Evolutionary conservation across 192 early-diverging fungal genomes (phyloP).

Genomic region (Kickxella alabastrina): DNA sequence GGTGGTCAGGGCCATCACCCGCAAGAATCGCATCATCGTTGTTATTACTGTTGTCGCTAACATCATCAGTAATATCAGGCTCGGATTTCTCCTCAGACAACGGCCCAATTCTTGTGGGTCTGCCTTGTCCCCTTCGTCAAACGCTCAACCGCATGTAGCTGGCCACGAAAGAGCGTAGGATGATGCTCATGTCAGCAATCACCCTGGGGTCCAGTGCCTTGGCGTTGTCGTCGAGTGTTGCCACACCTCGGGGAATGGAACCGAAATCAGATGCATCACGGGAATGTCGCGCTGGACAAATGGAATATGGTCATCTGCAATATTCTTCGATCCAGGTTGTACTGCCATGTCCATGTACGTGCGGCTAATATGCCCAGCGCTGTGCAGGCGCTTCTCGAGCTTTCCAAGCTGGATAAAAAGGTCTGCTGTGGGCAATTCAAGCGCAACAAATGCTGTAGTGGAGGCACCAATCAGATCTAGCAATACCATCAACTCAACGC

Average conservation of each 20-base stretch:
- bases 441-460: conserved; percentile 48
- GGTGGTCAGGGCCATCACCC: neutral
- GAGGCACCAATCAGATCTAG: conserved; percentile 80
- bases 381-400: conserved; percentile 65
- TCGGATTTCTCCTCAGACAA: conserved; percentile 4
- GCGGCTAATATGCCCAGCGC: conserved; percentile 31
- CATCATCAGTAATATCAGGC: neutral
- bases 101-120: conserved; percentile 8
- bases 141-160: conserved; percentile 58
- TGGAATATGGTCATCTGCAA: conserved; percentile 88
- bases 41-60: neutral
- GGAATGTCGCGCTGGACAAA: conserved; percentile 78
- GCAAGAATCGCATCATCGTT: neutral
- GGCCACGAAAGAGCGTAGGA: conserved; percentile 78
- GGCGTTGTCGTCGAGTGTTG: conserved; percentile 76
- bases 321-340: conserved; percentile 26
- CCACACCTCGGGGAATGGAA: conserved; percentile 85
- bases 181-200: conserved; percentile 70
- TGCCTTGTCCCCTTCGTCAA: conserved; percentile 47
- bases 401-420: conserved; percentile 64
- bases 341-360: conserved; percentile 26
- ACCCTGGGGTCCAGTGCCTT: conserved; percentile 58
- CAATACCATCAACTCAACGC: conserved; percentile 82
- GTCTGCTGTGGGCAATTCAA: conserved; percentile 56
- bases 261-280: conserved; percentile 81